Percentiles rank a stretch among this genome's conserved stretches.
phyloP scores from a whole-genome alignment of 345 rosid genomes.

The Populus alba region DNA sequence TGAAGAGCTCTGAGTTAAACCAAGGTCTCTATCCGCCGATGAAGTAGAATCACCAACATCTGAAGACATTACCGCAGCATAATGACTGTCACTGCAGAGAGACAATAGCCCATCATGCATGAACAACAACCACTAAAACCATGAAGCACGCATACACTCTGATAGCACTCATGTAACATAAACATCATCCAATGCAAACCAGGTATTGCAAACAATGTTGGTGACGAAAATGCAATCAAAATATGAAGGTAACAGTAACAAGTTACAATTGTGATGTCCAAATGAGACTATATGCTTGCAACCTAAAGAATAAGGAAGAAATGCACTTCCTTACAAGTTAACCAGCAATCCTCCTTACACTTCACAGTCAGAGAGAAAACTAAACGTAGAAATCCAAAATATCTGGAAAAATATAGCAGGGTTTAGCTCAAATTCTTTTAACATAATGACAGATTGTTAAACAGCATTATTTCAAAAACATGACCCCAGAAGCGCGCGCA shows the following conservation, averaged over 20 bases:
- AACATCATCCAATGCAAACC: not conserved
- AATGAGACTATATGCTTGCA: not conserved
- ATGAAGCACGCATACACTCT: not conserved
- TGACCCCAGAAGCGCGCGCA: not conserved
- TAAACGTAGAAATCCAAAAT: not conserved
- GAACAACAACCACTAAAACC: not conserved
- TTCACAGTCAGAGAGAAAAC: not conserved
- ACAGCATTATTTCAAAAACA: not conserved
- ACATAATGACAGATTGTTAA: not conserved
- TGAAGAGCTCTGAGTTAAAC: conserved; percentile 35
- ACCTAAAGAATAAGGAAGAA: not conserved
- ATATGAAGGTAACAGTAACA: not conserved
- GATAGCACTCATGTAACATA: not conserved
- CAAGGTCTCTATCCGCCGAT: conserved; percentile 27
- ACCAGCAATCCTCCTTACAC: not conserved
- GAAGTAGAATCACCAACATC: conserved; percentile 41
- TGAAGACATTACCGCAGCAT: conserved; percentile 26
- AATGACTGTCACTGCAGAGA: conserved; percentile 38
- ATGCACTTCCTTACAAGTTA: not conserved
- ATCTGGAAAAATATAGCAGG: not conserved
- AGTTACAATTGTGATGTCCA: not conserved
- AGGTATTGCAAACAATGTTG: not conserved
- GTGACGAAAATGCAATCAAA: not conserved
- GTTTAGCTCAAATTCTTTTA: not conserved
- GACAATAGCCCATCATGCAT: conserved; percentile 10